Conservation (phyloP, 257 asterid genomes). For the Solanum virginianum region DNA sequence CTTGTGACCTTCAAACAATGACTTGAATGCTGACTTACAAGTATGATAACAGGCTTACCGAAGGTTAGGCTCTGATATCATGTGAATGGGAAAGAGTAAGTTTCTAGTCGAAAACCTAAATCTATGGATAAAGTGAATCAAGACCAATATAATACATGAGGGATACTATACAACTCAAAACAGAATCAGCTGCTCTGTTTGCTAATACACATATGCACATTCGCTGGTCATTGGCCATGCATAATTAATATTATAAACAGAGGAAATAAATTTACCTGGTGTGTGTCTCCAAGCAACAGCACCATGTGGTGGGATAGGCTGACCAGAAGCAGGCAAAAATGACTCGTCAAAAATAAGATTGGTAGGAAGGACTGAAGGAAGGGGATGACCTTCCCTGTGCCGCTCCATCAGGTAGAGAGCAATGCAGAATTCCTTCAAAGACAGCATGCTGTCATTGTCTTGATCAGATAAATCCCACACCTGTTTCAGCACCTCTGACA, state of each 20-base stretch:
- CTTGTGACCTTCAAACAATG: neutral
- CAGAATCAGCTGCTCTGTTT: neutral
- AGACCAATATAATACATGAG: neutral
- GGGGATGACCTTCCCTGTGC: slow-evolving; percentile 78
- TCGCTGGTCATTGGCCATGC: neutral
- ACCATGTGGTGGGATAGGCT: slow-evolving; percentile 36
- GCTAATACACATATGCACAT: neutral
- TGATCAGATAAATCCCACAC: slow-evolving; percentile 98
- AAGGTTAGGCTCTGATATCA: neutral
- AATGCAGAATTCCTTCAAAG: slow-evolving; percentile 82
- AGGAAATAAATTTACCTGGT: slow-evolving; percentile 34
- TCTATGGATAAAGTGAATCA: neutral
- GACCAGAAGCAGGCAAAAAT: slow-evolving; percentile 37
- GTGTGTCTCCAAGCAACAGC: slow-evolving; percentile 61
- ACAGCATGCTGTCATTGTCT: slow-evolving; percentile 95
- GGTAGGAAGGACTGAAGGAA: slow-evolving; percentile 63
- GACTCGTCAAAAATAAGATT: slow-evolving; percentile 56
- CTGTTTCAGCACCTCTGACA: slow-evolving; percentile 83
- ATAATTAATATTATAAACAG: neutral
- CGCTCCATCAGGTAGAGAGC: slow-evolving; percentile 96
- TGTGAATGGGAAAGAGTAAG: neutral
- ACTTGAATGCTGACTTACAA: neutral
- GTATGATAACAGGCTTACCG: neutral
- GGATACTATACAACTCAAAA: neutral
- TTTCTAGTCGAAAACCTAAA: neutral